A percentile compares a stretch with the other conserved stretches of the same genome.
Evolutionary conservation across 768 basidiomycete species (phyloP).

Genomic region (Phlebiopsis flavidoalba): DNA sequence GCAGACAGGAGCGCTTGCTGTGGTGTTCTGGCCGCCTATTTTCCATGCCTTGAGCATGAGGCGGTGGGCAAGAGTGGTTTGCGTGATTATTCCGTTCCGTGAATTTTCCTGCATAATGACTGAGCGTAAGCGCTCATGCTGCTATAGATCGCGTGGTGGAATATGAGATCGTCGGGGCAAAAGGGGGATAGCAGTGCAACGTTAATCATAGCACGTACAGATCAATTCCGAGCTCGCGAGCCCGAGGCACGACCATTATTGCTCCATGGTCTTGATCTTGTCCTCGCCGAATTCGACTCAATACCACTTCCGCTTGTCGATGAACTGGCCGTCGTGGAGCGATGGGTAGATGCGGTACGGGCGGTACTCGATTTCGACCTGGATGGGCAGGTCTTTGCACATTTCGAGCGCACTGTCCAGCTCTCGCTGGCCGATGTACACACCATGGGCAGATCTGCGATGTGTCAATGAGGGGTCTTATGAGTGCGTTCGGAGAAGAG

Average conservation of each 20-base stretch:
- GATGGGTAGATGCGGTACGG: conserved; percentile 42
- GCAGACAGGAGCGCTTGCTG: conserved; percentile 46
- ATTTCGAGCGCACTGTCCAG: conserved; percentile 32
- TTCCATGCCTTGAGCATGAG: conserved; percentile 64
- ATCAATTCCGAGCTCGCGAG: conserved; percentile 35
- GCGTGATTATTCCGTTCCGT: conserved; percentile 57
- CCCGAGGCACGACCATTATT: conserved; percentile 29
- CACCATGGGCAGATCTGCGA: conserved; percentile 36
- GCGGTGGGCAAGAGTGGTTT: conserved; percentile 68
- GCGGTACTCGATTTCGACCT: conserved; percentile 40
- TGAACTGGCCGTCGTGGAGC: conserved; percentile 25
- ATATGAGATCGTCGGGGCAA: conserved; percentile 3
- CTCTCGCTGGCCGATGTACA: conserved; percentile 36
- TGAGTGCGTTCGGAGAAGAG: neutral
- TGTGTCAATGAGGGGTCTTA: neutral
- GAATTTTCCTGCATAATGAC: conserved; percentile 32
- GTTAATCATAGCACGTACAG: conserved; percentile 31
- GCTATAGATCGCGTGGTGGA: neutral
- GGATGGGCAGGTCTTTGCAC: conserved; percentile 24
- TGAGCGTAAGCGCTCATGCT: neutral
- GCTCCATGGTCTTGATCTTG: conserved; percentile 26
- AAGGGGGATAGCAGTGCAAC: neutral
- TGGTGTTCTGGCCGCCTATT: conserved; percentile 54
- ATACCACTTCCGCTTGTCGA: conserved; percentile 25
- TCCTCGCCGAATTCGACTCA: conserved; percentile 35